A percentile compares a stretch with the other conserved stretches of the same genome.
phyloP scores from a whole-genome alignment of 306 rosid genomes.

The Dicorynia guianensis region DNA sequence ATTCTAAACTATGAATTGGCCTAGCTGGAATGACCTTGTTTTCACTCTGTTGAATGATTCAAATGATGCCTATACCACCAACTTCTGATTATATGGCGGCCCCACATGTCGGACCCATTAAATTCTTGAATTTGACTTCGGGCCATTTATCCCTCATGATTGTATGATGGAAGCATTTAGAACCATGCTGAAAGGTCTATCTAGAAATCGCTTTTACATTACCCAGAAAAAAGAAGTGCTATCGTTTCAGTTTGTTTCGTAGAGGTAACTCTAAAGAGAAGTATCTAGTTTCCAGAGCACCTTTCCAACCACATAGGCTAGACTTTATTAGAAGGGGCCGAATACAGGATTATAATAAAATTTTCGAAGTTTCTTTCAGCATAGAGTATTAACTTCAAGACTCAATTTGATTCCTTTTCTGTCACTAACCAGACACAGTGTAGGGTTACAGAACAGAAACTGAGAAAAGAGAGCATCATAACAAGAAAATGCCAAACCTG shows the following conservation, averaged over 20 bases:
- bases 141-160: not conserved
- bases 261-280: conserved; percentile 34
- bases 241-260: conserved; percentile 37
- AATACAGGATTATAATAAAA: not conserved
- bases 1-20: not conserved
- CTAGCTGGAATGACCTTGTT: conserved; percentile 3
- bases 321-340: not conserved
- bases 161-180: conserved; percentile 8
- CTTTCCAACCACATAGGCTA: conserved; percentile 9
- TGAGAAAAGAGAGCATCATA: not conserved
- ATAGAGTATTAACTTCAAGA: not conserved
- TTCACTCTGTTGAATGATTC: conserved; percentile 35
- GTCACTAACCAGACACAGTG: not conserved
- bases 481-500: conserved; percentile 54
- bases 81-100: not conserved
- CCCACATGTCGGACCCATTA: conserved; percentile 8
- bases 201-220: conserved; percentile 11
- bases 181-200: conserved; percentile 20
- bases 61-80: conserved; percentile 31
- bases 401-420: not conserved
- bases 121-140: conserved; percentile 5
- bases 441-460: not conserved
- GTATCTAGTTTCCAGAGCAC: conserved; percentile 19
- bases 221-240: conserved; percentile 3
- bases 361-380: no score